These are phyloP conservation scores for Onygenales sp. DNA, from an alignment of 2,329 filamentous ascomycete genomes.

Conservation along the genomic window DNA sequence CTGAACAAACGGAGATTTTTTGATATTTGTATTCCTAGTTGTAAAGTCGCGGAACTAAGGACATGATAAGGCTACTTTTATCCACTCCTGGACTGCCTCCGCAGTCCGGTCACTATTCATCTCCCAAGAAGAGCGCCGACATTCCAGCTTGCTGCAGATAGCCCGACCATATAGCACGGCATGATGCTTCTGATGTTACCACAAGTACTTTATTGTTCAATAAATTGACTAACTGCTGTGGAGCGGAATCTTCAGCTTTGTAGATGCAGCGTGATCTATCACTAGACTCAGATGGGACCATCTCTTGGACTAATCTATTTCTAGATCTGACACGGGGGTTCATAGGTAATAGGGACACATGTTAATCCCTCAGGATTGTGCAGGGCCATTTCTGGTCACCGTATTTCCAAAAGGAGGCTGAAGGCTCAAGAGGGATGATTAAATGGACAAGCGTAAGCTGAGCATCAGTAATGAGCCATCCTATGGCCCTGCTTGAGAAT, in stretches of 20 bases:
- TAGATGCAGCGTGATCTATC: slow-evolving; percentile 22
- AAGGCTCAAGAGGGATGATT: slow-evolving; percentile 45
- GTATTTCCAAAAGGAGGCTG: slow-evolving; percentile 40
- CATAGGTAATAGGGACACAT: slow-evolving; percentile 39
- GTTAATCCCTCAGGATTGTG: slow-evolving; percentile 36
- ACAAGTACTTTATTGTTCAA: slow-evolving; percentile 39
- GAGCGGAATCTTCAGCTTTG: slow-evolving; percentile 24
- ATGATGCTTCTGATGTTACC: slow-evolving; percentile 44
- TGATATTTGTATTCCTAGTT: not conserved
- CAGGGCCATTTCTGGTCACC: slow-evolving; percentile 23
- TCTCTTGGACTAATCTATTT: slow-evolving; percentile 22
- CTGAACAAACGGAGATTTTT: no score
- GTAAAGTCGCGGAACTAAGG: not conserved
- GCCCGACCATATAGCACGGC: slow-evolving; percentile 41
- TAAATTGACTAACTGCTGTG: slow-evolving; percentile 41
- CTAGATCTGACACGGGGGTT: slow-evolving; percentile 31
- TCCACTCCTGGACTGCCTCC: slow-evolving; percentile 7
- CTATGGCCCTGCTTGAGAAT: slow-evolving; percentile 38
- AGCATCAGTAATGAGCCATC: slow-evolving; percentile 41
- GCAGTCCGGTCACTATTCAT: slow-evolving; percentile 14
- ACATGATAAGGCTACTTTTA: not conserved
- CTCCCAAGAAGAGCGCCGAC: slow-evolving; percentile 20
- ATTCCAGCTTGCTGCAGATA: slow-evolving; percentile 47
- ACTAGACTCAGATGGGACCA: slow-evolving; percentile 8
- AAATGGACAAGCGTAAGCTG: slow-evolving; percentile 39